These are phyloP conservation scores for Anethum foeniculum DNA, from an alignment of 140 eudicot genomes.

Conservation along the genomic window DNA sequence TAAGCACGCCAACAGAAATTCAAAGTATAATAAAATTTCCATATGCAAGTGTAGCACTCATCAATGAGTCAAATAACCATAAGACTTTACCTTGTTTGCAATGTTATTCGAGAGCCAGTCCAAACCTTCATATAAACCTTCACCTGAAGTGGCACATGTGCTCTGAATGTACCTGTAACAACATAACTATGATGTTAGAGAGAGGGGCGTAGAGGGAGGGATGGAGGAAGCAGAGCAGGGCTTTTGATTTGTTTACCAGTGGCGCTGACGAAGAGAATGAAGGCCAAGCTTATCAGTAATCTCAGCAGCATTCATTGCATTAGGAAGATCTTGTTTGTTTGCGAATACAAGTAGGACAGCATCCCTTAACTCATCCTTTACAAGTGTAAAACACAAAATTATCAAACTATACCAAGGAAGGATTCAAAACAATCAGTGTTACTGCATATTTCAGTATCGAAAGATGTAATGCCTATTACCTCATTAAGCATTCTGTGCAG, in stretches of 20 bases:
- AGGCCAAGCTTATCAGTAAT: conserved; percentile 5
- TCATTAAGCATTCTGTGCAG: conserved; percentile 23
- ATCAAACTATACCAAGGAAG: background rate
- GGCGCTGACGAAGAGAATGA: conserved; percentile 6
- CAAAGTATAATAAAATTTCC: background rate
- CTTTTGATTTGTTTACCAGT: background rate
- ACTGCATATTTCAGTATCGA: background rate
- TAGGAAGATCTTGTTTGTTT: conserved; percentile 5
- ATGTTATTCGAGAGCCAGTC: conserved; percentile 1
- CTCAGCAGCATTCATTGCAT: conserved; percentile 6
- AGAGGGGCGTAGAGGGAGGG: background rate
- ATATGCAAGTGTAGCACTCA: background rate
- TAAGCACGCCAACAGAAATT: background rate
- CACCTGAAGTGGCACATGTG: conserved; percentile 8
- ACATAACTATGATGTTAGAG: background rate
- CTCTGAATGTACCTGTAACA: conserved; percentile 3
- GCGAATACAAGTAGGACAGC: conserved; percentile 4
- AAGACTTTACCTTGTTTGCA: background rate
- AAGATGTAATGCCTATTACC: conserved; percentile 1
- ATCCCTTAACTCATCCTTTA: conserved; percentile 1
- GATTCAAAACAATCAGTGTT: background rate
- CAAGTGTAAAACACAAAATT: background rate
- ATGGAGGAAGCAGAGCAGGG: background rate
- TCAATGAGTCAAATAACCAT: background rate
- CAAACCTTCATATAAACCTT: conserved; percentile 7